These are phyloP conservation scores for Citrus medica DNA, from an alignment of 345 rosid genomes.

Conservation along the genomic window DNA sequence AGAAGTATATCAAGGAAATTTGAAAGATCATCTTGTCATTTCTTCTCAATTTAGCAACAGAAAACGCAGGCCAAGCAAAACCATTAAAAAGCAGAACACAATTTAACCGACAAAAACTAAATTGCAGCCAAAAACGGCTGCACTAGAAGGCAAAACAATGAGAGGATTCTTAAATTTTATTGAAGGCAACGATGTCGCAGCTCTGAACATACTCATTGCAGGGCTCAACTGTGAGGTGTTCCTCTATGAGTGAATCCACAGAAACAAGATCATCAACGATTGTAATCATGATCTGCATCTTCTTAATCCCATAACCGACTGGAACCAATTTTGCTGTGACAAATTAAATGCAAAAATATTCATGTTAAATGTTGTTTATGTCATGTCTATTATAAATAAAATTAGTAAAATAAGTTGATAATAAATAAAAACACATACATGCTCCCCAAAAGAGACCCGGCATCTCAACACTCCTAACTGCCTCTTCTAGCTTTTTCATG, in stretches of 20 bases:
- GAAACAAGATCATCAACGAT: constrained; percentile 95
- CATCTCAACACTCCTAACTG: constrained; percentile 64
- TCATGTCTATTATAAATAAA: background rate
- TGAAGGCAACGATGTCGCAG: constrained; percentile 93
- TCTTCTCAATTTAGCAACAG: background rate
- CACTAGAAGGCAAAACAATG: background rate
- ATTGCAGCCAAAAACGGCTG: background rate
- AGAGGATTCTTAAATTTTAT: constrained; percentile 59
- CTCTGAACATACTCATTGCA: constrained; percentile 77
- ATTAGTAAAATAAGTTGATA: background rate
- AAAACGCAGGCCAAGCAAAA: background rate
- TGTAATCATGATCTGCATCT: constrained; percentile 81
- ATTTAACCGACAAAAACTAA: background rate
- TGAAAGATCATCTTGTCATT: background rate
- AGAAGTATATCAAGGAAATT: background rate
- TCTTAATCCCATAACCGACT: constrained; percentile 95
- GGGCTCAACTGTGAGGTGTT: constrained; percentile 70
- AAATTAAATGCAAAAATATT: background rate
- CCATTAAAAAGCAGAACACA: background rate
- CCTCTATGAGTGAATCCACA: constrained; percentile 76
- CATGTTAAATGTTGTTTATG: background rate
- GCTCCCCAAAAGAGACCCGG: constrained; percentile 96
- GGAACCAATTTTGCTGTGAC: constrained; percentile 76
- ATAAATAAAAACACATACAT: constrained; percentile 42
- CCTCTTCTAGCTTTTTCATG: constrained; percentile 89